A percentile compares a stretch with the other conserved stretches of the same genome.
phyloP scores from a whole-genome alignment of 768 basidiomycete genomes.

The Symmetrospora coprosmae region DNA sequence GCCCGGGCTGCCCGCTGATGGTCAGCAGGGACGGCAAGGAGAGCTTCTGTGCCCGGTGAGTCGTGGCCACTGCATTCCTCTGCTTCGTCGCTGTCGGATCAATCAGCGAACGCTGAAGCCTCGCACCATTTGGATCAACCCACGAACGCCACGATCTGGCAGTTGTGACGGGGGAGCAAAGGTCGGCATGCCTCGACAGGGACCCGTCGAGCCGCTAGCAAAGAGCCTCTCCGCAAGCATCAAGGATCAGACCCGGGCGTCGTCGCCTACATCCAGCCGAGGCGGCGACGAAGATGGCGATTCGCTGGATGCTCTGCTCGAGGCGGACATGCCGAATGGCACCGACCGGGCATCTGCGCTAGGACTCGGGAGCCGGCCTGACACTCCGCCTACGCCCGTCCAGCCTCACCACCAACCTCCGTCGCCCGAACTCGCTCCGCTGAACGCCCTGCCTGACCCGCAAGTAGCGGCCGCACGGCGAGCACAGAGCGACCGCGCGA shows the following conservation, averaged over 20 bases:
- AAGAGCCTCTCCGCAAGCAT: neutral
- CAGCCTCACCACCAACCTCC: slow-evolving; percentile 1
- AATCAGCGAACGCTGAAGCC: neutral
- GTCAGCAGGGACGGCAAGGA: slow-evolving; percentile 5
- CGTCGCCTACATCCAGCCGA: slow-evolving; percentile 1
- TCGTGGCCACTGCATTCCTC: neutral
- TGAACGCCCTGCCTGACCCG: slow-evolving; percentile 40
- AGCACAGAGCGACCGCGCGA: slow-evolving; percentile 66
- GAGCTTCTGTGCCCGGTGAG: slow-evolving; percentile 23
- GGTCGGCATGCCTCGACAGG: slow-evolving; percentile 10
- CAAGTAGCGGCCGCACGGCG: slow-evolving; percentile 54
- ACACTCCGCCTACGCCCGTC: slow-evolving; percentile 20
- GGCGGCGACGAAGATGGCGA: neutral
- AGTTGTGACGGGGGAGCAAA: slow-evolving; percentile 17
- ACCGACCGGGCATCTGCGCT: no score
- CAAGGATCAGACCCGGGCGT: slow-evolving; percentile 1
- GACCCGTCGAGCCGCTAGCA: slow-evolving; percentile 11
- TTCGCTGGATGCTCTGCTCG: neutral
- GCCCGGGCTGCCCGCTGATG: slow-evolving; percentile 24
- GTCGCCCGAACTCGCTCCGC: neutral
- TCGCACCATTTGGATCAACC: neutral
- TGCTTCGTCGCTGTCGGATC: neutral
- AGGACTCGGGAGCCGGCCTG: neutral
- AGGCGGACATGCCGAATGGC: neutral
- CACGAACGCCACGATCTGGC: neutral